A percentile compares a stretch with the other conserved stretches of the same genome.
These are phyloP conservation scores for Cladosporium sp. DNA, from an alignment of 2,329 filamentous ascomycete genomes.

Conservation along the genomic window DNA sequence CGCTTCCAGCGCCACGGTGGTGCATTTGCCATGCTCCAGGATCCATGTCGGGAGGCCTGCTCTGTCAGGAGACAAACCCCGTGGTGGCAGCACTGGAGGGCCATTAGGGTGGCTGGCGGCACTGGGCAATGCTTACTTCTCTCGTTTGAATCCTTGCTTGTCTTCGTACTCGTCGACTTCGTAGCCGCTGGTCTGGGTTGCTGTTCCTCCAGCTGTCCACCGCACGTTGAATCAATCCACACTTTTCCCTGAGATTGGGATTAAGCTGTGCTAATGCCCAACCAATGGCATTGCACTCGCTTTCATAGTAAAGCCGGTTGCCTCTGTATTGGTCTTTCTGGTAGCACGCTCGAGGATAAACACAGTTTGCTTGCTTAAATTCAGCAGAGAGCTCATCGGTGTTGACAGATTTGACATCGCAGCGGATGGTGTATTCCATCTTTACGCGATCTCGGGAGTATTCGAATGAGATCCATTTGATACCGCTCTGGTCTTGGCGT, in stretches of 20 bases:
- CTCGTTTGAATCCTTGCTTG: constrained; percentile 95
- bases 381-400: constrained; percentile 81
- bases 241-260: constrained; percentile 82
- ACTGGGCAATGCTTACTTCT: constrained; percentile 15
- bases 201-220: constrained; percentile 99
- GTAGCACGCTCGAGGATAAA: constrained; percentile 93
- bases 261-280: constrained; percentile 96
- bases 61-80: not conserved
- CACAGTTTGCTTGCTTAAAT: constrained; percentile 97
- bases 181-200: constrained; percentile 88
- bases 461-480: constrained; percentile 98
- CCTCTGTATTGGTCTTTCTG: constrained; percentile 94
- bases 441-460: constrained; percentile 95
- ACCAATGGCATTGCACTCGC: constrained; percentile 95
- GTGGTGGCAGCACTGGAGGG: not conserved
- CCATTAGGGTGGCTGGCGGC: constrained; percentile 5
- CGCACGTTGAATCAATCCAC: constrained; percentile 91
- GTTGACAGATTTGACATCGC: constrained; percentile 94
- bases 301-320: constrained; percentile 93
- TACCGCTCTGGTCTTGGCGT: constrained; percentile 89
- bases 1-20: constrained; percentile 67
- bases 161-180: constrained; percentile 84
- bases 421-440: constrained; percentile 99
- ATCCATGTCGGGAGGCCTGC: not conserved
- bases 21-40: constrained; percentile 44